Evolutionary conservation across 257 asterid species (phyloP).

Genomic region (Ilex asprella): DNA sequence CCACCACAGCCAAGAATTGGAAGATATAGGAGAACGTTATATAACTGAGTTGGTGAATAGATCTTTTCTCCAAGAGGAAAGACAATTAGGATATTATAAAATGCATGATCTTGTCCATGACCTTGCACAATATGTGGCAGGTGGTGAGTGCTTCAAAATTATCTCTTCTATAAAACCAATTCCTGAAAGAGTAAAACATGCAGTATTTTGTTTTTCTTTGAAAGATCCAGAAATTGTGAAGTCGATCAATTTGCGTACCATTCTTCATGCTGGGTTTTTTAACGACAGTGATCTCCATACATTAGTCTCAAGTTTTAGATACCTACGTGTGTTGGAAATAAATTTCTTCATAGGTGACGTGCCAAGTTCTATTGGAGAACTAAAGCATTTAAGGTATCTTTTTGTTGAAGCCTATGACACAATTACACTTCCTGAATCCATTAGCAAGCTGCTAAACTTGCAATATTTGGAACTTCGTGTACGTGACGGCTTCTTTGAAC

Average conservation of each 20-base stretch:
- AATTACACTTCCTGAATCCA: too few species aligned
- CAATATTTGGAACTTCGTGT: background rate
- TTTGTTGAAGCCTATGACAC: too few species aligned
- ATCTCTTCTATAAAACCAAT: background rate
- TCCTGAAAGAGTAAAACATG: conserved; percentile 12
- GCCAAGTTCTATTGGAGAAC: background rate
- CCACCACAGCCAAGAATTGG: conserved; percentile 1
- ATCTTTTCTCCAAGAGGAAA: conserved; percentile 16
- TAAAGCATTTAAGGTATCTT: too few species aligned
- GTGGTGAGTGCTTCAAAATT: background rate
- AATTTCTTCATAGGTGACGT: background rate
- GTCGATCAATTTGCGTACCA: too few species aligned
- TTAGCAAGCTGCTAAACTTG: conserved; percentile 12
- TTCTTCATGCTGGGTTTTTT: too few species aligned
- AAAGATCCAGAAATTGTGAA: too few species aligned
- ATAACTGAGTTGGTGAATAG: conserved; percentile 7
- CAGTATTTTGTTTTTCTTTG: background rate
- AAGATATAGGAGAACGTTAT: conserved; percentile 11
- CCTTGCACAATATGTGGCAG: conserved; percentile 14
- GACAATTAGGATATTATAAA: conserved; percentile 10
- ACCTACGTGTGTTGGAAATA: too few species aligned
- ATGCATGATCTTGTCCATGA: conserved; percentile 14
- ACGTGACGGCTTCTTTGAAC: too few species aligned
- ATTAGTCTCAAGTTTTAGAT: too few species aligned
- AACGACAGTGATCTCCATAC: too few species aligned